phyloP scores from a whole-genome alignment of 1,284 basidiomycete genomes.

The Trametes versicolor region DNA sequence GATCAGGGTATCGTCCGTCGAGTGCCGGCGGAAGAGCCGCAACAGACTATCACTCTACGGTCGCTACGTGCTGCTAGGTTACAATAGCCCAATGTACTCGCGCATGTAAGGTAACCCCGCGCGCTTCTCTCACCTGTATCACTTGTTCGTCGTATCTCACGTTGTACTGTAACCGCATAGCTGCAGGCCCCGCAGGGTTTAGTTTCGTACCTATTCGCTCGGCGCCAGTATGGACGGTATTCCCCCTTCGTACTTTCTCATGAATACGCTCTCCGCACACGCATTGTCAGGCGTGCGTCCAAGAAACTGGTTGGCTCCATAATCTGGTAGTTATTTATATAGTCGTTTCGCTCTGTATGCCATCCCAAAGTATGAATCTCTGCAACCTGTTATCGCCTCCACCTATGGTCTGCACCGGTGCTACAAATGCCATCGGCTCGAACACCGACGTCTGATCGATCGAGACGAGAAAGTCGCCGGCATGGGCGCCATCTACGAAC shows the following conservation, averaged over 20 bases:
- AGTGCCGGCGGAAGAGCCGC: conserved; percentile 13
- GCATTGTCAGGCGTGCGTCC: conserved; percentile 7
- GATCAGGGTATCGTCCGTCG: conserved; percentile 7
- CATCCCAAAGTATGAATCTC: conserved; percentile 36
- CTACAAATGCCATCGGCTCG: conserved; percentile 42
- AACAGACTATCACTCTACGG: conserved; percentile 23
- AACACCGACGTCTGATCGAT: conserved; percentile 35
- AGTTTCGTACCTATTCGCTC: background rate
- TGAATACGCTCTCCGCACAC: conserved; percentile 14
- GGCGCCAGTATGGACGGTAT: conserved; percentile 21
- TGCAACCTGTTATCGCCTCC: conserved; percentile 12
- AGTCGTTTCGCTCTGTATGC: conserved; percentile 24
- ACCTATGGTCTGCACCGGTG: conserved; percentile 34
- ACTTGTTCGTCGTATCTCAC: background rate
- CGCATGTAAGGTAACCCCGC: conserved; percentile 22
- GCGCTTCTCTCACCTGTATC: background rate
- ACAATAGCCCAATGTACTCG: conserved; percentile 16
- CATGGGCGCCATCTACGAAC: conserved; percentile 37
- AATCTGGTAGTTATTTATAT: conserved; percentile 1
- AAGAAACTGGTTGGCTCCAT: background rate
- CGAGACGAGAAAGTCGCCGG: conserved; percentile 36
- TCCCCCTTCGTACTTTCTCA: background rate
- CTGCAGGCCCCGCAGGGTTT: background rate
- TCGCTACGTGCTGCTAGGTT: conserved; percentile 23
- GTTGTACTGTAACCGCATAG: conserved; percentile 7